Evolutionary conservation across 148 eudicot genomes (phyloP), one percentile per base, ranked within the genome.

Genomic region (Simmondsia chinensis): DNA sequence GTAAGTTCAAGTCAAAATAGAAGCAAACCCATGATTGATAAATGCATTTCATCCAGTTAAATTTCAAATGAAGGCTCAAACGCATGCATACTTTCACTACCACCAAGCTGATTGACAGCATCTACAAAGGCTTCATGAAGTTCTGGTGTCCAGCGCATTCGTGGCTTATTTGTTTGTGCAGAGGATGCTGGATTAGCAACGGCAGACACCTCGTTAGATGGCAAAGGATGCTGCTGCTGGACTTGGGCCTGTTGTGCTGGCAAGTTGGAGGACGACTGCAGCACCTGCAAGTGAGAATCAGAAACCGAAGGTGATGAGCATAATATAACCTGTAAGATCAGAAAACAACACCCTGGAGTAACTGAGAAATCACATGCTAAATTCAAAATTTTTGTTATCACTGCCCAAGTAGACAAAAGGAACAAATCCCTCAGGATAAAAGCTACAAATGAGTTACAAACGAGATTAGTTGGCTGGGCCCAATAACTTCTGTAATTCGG

Each of bases 141-240:
- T 61, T 83, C 94, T n/a, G 75, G 86, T 7, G 86, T 83, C 94
- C 94, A 83, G 9, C 94, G 94, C 83, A 83, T 83, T 2, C 94
- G 83, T 25, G 80, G 48, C 67, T 77, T 84, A 42, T 52, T 63
- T 25, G 65, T 40, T 7, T 66, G 45, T 10, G 72, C 24, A 7
- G 69, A 19, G 24, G 74, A 48, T 32, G 71, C 37, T 51, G 74
- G 58, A 62, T 51, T 65, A 40, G 59, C 37, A 39, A 57, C 30
- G 41, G 59, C 47, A 50, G 66, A 59, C 33, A 27, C 36, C 43
- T 74, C 75, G 16, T 51, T 59, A 53, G 71, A 48, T 43, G 70
- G 64, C 22, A 54, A 13, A 1, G 82, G 46, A 33, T 36, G 49
- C 57, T 57, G 74, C 47, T 43, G 66, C 31, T 49, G 75, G 33